Conservation (phyloP, 495 filamentous ascomycete genomes). For the Aspergillus leporis region DNA sequence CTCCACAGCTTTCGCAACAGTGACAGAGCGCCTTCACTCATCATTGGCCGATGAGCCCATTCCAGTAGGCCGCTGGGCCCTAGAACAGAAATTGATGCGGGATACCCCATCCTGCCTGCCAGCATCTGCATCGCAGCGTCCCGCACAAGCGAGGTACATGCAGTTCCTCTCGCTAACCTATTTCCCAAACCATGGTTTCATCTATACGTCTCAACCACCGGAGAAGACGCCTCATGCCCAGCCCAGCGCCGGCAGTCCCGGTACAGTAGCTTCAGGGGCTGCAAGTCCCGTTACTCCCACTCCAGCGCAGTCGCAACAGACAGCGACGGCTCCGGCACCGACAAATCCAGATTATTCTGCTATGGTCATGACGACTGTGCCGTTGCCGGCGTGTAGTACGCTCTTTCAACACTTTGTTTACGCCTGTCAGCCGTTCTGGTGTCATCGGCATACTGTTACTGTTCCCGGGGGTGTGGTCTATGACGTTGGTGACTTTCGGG, state of each 20-base stretch:
- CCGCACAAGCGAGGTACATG: constrained; percentile 39
- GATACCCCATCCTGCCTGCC: constrained; percentile 49
- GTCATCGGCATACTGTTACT: constrained; percentile 40
- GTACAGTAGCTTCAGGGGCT: constrained; percentile 1
- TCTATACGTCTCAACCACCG: constrained; percentile 42
- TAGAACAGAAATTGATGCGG: constrained; percentile 49
- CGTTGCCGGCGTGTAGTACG: constrained; percentile 30
- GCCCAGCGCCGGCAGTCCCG: not conserved
- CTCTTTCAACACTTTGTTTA: constrained; percentile 48
- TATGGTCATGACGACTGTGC: constrained; percentile 47
- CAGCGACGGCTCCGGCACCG: constrained; percentile 1
- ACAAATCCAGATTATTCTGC: constrained; percentile 6
- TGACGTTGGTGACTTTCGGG: constrained; percentile 46
- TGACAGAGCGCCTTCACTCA: constrained; percentile 45
- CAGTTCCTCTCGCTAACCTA: constrained; percentile 47
- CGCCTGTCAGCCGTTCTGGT: constrained; percentile 49
- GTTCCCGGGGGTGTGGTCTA: constrained; percentile 45
- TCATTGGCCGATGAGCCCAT: constrained; percentile 39
- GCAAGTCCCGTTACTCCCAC: constrained; percentile 1
- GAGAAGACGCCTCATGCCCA: constrained; percentile 20
- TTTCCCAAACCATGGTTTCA: constrained; percentile 43
- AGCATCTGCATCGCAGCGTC: constrained; percentile 28
- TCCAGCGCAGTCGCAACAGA: constrained; percentile 2
- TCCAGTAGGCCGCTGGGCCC: constrained; percentile 41
- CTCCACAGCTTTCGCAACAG: constrained; percentile 32